Conservation (phyloP, 805 yeast species). For the Hanseniaspora guilliermondii region DNA sequence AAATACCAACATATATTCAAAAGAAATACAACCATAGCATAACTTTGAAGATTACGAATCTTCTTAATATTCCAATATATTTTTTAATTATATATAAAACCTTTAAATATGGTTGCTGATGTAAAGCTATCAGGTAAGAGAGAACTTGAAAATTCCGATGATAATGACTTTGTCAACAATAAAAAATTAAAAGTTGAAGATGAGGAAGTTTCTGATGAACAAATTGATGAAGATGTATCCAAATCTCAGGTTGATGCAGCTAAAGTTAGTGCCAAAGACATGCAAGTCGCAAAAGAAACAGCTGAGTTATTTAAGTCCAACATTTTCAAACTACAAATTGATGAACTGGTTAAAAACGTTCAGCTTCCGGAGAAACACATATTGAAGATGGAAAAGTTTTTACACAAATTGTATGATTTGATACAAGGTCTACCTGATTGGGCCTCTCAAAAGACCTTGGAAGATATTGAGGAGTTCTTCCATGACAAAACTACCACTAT, state of each 20-base stretch:
- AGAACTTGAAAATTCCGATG: slow-evolving; percentile 1
- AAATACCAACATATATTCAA: neutral
- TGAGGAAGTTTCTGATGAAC: slow-evolving; percentile 10
- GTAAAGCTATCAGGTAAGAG: slow-evolving; percentile 5
- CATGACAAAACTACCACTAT: slow-evolving; percentile 43
- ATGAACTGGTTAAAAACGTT: slow-evolving; percentile 74
- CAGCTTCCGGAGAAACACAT: slow-evolving; percentile 59
- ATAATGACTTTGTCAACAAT: slow-evolving; percentile 12
- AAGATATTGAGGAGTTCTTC: slow-evolving; percentile 47
- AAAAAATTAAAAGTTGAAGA: slow-evolving; percentile 6
- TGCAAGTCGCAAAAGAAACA: slow-evolving; percentile 84
- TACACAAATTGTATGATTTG: slow-evolving; percentile 59
- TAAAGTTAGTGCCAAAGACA: slow-evolving; percentile 54
- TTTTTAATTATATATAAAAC: neutral
- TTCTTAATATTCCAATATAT: neutral
- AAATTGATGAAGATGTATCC: slow-evolving; percentile 16
- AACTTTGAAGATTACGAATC: neutral
- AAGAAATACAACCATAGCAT: too few species aligned
- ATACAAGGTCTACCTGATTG: slow-evolving; percentile 53
- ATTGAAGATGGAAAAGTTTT: slow-evolving; percentile 53
- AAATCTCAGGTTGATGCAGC: slow-evolving; percentile 6
- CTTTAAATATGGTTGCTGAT: neutral
- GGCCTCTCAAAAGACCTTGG: slow-evolving; percentile 35
- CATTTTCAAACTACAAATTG: slow-evolving; percentile 89
- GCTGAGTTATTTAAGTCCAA: slow-evolving; percentile 90